Percentiles rank a stretch among this genome's conserved stretches.
These are phyloP conservation scores for Boletus reticuloceps DNA, from an alignment of 768 basidiomycete genomes.

Conservation along the genomic window DNA sequence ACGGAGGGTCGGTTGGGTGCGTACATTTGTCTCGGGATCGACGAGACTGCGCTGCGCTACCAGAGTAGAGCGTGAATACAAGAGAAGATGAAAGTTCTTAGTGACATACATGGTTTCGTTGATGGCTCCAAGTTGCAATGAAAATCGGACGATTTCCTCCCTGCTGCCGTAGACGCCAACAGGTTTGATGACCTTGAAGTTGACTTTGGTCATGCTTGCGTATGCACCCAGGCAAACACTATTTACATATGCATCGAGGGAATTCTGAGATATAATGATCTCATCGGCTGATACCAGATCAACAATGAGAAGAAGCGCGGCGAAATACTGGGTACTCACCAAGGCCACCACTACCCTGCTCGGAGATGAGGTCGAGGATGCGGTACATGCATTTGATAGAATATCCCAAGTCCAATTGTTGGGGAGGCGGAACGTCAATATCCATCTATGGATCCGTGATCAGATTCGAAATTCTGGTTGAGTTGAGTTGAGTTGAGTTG, in stretches of 20 bases:
- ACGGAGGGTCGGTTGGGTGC: conserved; percentile 14
- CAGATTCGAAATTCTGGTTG: not conserved
- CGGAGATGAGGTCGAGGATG: conserved; percentile 54
- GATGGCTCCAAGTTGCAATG: conserved; percentile 36
- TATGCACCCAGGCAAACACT: no score
- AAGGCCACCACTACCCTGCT: no score
- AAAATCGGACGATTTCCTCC: conserved; percentile 45
- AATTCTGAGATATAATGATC: no score
- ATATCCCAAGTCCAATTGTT: conserved; percentile 18
- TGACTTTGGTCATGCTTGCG: no score
- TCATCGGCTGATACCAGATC: no score
- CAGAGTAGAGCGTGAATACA: not conserved
- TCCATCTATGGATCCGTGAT: conserved; percentile 18
- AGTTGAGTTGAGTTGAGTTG: no score
- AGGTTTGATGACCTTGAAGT: no score
- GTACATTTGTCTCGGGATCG: conserved; percentile 4
- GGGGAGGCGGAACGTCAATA: not conserved
- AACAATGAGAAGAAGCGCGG: no score
- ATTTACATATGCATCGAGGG: no score
- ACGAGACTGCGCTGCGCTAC: conserved; percentile 10
- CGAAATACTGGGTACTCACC: no score
- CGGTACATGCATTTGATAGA: conserved; percentile 49
- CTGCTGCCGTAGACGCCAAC: no score
- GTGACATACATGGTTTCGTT: conserved; percentile 39
- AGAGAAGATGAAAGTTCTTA: not conserved